These are phyloP conservation scores for Pseudocercospora vitis DNA, from an alignment of 2,329 filamentous ascomycete species.

Conservation along the genomic window DNA sequence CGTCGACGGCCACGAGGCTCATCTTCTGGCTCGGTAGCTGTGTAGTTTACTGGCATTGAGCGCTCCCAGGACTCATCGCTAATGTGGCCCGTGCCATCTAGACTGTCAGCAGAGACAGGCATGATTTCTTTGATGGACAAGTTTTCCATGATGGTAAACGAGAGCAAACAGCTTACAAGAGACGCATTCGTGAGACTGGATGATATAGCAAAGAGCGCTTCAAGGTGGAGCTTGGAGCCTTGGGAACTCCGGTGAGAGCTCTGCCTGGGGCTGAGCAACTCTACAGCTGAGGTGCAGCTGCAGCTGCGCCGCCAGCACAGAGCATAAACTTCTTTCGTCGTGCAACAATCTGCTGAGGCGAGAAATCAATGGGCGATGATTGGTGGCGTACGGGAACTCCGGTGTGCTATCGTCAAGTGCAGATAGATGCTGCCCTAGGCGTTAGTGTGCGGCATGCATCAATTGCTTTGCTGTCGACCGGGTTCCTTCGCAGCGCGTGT, in stretches of 20 bases:
- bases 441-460: no score
- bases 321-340: not conserved
- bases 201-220: not conserved
- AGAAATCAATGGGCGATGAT: no score
- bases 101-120: not conserved
- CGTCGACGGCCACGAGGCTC: not conserved
- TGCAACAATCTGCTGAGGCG: not conserved
- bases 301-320: constrained; percentile 1
- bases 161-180: not conserved
- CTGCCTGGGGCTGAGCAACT: not conserved
- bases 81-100: not conserved
- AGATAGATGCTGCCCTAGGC: no score
- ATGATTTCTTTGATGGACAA: not conserved
- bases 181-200: not conserved
- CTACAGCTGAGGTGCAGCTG: not conserved
- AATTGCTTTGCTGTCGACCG: no score
- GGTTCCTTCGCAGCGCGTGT: no score
- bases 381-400: no score
- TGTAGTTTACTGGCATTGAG: not conserved
- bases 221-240: not conserved
- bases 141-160: not conserved
- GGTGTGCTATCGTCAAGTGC: no score
- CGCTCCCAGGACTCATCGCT: constrained; percentile 1
- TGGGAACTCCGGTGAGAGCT: not conserved
- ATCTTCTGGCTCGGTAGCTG: not conserved